phyloP scores from a whole-genome alignment of 768 basidiomycete species.

The Amanita jacksonii region DNA sequence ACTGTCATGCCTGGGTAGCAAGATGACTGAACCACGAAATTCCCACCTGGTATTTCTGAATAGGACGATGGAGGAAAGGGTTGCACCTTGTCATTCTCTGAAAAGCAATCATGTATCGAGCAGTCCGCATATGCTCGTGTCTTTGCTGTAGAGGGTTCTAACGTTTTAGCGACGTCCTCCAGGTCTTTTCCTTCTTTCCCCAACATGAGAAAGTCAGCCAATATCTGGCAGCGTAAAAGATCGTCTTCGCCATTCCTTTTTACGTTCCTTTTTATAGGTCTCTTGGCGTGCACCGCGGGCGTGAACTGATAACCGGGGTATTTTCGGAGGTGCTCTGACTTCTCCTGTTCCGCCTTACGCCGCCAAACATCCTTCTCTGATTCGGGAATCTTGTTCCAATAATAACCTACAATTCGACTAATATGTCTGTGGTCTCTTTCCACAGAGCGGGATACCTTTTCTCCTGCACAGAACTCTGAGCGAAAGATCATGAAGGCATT shows the following conservation, averaged over 20 bases:
- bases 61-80: not conserved
- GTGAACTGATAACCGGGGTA: slow-evolving; percentile 50
- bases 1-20: slow-evolving; percentile 5
- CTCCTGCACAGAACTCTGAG: slow-evolving; percentile 46
- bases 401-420: slow-evolving; percentile 43
- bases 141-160: not conserved
- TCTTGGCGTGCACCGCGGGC: slow-evolving; percentile 33
- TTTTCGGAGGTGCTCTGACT: slow-evolving; percentile 33
- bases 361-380: slow-evolving; percentile 41
- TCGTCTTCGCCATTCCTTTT: slow-evolving; percentile 42
- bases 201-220: slow-evolving; percentile 39
- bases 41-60: not conserved
- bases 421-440: slow-evolving; percentile 52
- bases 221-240: slow-evolving; percentile 35
- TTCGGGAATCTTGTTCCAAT: slow-evolving; percentile 46
- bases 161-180: slow-evolving; percentile 26
- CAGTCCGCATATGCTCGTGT: not conserved
- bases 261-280: slow-evolving; percentile 39
- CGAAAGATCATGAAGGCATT: slow-evolving; percentile 79
- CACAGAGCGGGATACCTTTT: slow-evolving; percentile 35
- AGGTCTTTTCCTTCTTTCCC: slow-evolving; percentile 44
- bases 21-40: not conserved
- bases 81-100: not conserved
- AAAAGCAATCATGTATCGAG: not conserved
- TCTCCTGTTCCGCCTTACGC: slow-evolving; percentile 40